Evolutionary conservation across 2,329 filamentous ascomycete genomes (phyloP).

Genomic region (Stagonosporopsis vannaccii): DNA sequence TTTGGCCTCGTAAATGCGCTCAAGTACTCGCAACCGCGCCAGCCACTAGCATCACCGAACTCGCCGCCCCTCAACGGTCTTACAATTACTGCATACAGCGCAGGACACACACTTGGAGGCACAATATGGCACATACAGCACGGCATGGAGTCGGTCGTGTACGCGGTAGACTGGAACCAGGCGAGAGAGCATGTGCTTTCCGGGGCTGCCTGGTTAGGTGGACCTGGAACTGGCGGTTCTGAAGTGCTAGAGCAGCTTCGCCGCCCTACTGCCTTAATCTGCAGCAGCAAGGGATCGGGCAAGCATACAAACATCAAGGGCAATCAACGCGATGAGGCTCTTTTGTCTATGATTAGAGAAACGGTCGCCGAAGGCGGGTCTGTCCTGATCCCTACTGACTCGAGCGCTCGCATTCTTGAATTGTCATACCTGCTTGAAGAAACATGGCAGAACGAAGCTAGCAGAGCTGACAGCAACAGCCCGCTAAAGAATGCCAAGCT

Average conservation of each 20-base stretch:
- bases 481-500: slow-evolving; percentile 64
- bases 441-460: slow-evolving; percentile 68
- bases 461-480: slow-evolving; percentile 46
- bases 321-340: slow-evolving; percentile 82
- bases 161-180: slow-evolving; percentile 98
- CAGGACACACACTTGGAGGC: slow-evolving; percentile 92
- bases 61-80: slow-evolving; percentile 89
- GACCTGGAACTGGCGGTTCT: slow-evolving; percentile 77
- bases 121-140: slow-evolving; percentile 99
- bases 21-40: slow-evolving; percentile 96
- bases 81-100: slow-evolving; percentile 95
- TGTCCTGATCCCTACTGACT: slow-evolving; percentile 92
- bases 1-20: slow-evolving; percentile 90
- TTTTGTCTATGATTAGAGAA: slow-evolving; percentile 81
- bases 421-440: slow-evolving; percentile 91
- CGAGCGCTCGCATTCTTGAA: slow-evolving; percentile 91
- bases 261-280: slow-evolving; percentile 92
- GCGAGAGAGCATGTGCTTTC: slow-evolving; percentile 94
- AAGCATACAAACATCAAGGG: slow-evolving; percentile 74
- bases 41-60: slow-evolving; percentile 84
- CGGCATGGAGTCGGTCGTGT: slow-evolving; percentile 94
- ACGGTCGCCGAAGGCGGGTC: slow-evolving; percentile 85
- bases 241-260: slow-evolving; percentile 93
- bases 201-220: slow-evolving; percentile 91
- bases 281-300: slow-evolving; percentile 83